Evolutionary conservation across 2,329 filamentous ascomycete genomes (phyloP).

Genomic region (Aspergillus pseudoterreus): DNA sequence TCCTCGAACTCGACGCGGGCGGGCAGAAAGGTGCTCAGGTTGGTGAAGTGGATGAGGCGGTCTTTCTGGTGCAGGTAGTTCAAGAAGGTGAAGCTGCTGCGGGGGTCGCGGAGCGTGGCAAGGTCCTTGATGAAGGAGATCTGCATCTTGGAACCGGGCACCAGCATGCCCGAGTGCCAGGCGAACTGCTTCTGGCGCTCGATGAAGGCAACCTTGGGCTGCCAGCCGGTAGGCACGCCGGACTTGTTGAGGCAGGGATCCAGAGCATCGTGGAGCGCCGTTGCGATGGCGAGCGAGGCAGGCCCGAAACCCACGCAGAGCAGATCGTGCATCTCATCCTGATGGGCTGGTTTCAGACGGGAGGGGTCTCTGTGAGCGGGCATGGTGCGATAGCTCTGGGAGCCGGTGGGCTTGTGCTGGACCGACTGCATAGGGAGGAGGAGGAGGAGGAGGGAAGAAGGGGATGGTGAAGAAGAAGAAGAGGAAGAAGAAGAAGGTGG

Average conservation of each 20-base stretch:
- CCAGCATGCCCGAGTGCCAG: slow-evolving; percentile 94
- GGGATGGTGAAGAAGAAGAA: background rate
- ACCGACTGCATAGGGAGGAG: slow-evolving; percentile 18
- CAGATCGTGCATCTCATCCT: slow-evolving; percentile 72
- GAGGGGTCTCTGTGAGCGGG: slow-evolving; percentile 31
- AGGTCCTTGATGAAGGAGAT: slow-evolving; percentile 97
- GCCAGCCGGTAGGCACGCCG: slow-evolving; percentile 31
- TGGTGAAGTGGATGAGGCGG: slow-evolving; percentile 85
- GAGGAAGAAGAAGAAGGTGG: background rate
- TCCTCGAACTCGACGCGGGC: slow-evolving; percentile 88
- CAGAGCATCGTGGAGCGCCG: slow-evolving; percentile 80
- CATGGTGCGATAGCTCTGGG: slow-evolving; percentile 20
- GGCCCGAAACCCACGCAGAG: slow-evolving; percentile 92
- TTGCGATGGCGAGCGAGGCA: slow-evolving; percentile 81
- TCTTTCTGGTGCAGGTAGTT: slow-evolving; percentile 84
- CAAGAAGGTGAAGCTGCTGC: slow-evolving; percentile 89
- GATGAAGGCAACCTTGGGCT: slow-evolving; percentile 76
- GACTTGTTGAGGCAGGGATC: slow-evolving; percentile 44
- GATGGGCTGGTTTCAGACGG: slow-evolving; percentile 50
- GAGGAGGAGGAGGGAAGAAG: background rate
- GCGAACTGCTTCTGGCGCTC: slow-evolving; percentile 80
- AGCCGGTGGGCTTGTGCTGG: slow-evolving; percentile 22
- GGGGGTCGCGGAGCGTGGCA: slow-evolving; percentile 80
- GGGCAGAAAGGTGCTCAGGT: slow-evolving; percentile 83
- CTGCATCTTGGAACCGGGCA: slow-evolving; percentile 93